These are phyloP conservation scores for Fusarium sacchari DNA, from an alignment of 2,329 filamentous ascomycete genomes.

Conservation along the genomic window DNA sequence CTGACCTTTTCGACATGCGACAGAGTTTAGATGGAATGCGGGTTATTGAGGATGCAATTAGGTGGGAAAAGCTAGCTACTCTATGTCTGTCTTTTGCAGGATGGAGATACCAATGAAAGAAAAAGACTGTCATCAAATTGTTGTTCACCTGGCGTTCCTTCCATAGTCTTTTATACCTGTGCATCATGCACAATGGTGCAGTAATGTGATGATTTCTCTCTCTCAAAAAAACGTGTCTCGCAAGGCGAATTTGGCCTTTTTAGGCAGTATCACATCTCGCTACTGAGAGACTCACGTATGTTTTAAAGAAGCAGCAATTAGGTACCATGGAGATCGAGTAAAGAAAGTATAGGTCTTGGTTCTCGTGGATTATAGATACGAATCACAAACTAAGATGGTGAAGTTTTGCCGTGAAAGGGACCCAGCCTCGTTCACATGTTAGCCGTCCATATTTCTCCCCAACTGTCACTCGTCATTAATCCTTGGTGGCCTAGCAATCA, in stretches of 20 bases:
- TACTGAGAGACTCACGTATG: neutral
- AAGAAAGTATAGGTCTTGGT: neutral
- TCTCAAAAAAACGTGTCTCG: neutral
- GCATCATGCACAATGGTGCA: neutral
- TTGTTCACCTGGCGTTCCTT: neutral
- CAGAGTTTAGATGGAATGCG: neutral
- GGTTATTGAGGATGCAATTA: neutral
- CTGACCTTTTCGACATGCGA: neutral
- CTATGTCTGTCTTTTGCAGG: constrained; percentile 12
- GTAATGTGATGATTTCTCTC: neutral
- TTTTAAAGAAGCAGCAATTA: neutral
- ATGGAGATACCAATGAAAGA: constrained; percentile 34
- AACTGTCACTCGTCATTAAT: neutral
- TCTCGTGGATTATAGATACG: neutral
- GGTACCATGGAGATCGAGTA: neutral
- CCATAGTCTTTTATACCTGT: neutral
- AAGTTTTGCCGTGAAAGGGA: neutral
- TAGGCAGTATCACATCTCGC: neutral
- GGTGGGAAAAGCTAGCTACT: constrained; percentile 2
- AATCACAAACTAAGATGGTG: neutral
- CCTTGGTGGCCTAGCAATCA: neutral
- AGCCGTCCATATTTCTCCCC: neutral
- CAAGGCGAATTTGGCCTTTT: neutral
- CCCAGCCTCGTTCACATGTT: neutral
- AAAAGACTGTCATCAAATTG: neutral